phyloP scores from a whole-genome alignment of 306 rosid species.

The Vachellia pachyceras region DNA sequence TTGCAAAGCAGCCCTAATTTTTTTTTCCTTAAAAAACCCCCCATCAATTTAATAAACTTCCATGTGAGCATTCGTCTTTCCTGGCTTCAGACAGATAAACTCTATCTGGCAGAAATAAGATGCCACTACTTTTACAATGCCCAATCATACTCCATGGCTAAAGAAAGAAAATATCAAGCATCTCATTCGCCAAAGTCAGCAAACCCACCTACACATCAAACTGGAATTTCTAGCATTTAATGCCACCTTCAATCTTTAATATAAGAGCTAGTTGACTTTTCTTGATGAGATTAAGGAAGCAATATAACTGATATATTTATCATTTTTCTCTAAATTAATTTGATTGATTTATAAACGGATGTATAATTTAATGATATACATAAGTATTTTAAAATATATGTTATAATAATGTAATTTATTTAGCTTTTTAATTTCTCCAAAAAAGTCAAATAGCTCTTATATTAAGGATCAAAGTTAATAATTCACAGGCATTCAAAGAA shows the following conservation, averaged over 20 bases:
- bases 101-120: not conserved
- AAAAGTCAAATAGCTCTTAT: no score
- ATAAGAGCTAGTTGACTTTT: no score
- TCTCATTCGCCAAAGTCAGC: constrained; percentile 14
- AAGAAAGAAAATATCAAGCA: constrained; percentile 26
- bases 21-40: not conserved
- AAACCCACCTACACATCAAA: constrained; percentile 27
- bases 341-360: no score
- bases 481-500: constrained; percentile 9
- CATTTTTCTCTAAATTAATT: no score
- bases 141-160: constrained; percentile 16
- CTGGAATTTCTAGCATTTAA: constrained; percentile 33
- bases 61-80: constrained; percentile 15
- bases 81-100: constrained; percentile 11
- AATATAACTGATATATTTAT: no score
- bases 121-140: not conserved
- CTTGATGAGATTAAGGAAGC: no score
- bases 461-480: not conserved
- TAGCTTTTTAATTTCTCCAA: no score
- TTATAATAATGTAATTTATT: no score
- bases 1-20: not conserved
- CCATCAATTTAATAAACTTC: not conserved
- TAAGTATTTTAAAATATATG: no score
- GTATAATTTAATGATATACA: no score
- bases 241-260: not conserved